Evolutionary conservation across 2,329 filamentous ascomycete genomes (phyloP), one percentile per base, ranked within the genome.

Genomic region (Cytospora chrysosperma): DNA sequence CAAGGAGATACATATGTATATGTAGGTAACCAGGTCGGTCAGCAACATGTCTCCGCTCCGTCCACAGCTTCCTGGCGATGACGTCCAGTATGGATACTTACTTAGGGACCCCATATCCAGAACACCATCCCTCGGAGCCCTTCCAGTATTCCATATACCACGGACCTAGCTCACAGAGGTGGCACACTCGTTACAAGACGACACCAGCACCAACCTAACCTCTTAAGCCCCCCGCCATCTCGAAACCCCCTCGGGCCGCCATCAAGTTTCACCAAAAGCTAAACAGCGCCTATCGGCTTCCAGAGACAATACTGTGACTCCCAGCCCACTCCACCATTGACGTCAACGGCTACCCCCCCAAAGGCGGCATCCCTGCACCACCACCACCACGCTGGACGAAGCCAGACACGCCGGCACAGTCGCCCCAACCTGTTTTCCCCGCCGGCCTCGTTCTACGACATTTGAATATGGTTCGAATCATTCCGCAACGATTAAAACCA

Each of bases 391-490:
- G n/a, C n/a, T 30, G 37, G 51, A 55, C 58, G 27, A 61, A 49
- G 27, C 47, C 57, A 60, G 24, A 49, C 47, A 27, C 58, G 47
- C 49, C 15, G 32, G 32, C 37, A 17, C 26, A 19, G 40, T 49
- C 59, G 37, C 37, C 10, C 19, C 32, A 34, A 12, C 32, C 4
- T 50, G 24, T 37, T 51, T 57, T 24, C 53, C 56, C 15, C 55
- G 12, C 10, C 24, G 17, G 17, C 21, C 28, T 12, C 28, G 19
- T 56, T 27, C 27, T 37, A 19, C 43, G 34, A 30, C 28, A 60
- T 52, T 67, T 70, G 72, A 73, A 68, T 72, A 85, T 86, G 83
- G 81, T 84, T 68, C 82, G 82, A 73, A 85, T 86, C 71, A 80
- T 86, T 66, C 82, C 84, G 62, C 79, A 76, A 66, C 81, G 83